A percentile compares a stretch with the other conserved stretches of the same genome.
These are phyloP conservation scores for Circinella umbellata DNA, from an alignment of 371 early-diverging fungal genomes.

Conservation along the genomic window DNA sequence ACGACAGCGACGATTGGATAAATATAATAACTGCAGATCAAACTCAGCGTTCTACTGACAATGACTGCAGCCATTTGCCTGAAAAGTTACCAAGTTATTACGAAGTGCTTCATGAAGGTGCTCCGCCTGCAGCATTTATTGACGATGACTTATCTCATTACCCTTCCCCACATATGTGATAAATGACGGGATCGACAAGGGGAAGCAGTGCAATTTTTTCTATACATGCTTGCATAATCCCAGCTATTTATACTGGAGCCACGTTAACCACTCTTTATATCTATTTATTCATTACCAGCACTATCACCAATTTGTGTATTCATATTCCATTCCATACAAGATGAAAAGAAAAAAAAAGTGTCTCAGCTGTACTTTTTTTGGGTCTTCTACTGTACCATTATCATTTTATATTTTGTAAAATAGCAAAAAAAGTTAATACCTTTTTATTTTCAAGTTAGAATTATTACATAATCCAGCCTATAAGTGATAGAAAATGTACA, in stretches of 20 bases:
- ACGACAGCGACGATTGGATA: slow-evolving; percentile 9
- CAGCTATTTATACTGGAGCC: no score
- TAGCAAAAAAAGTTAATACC: not conserved
- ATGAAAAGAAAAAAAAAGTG: no score
- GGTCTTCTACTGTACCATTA: not conserved
- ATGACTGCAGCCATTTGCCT: not conserved
- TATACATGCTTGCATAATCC: no score
- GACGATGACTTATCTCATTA: slow-evolving; percentile 23
- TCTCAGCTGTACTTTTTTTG: not conserved
- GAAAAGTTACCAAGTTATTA: slow-evolving; percentile 25
- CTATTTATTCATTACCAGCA: no score
- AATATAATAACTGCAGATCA: slow-evolving; percentile 7
- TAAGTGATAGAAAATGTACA: no score
- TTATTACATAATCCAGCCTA: no score
- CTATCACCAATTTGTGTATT: no score
- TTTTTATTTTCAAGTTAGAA: no score
- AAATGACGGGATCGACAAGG: not conserved
- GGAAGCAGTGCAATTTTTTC: no score
- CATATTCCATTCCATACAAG: no score
- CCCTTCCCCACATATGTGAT: slow-evolving; percentile 9
- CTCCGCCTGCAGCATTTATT: slow-evolving; percentile 27
- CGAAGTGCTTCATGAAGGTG: slow-evolving; percentile 28
- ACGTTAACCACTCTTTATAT: no score
- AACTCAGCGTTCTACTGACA: slow-evolving; percentile 7
- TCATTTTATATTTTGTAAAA: not conserved